Evolutionary conservation across 352 stramenopile genomes (phyloP).

Genomic region (Phytophthora cactorum): DNA sequence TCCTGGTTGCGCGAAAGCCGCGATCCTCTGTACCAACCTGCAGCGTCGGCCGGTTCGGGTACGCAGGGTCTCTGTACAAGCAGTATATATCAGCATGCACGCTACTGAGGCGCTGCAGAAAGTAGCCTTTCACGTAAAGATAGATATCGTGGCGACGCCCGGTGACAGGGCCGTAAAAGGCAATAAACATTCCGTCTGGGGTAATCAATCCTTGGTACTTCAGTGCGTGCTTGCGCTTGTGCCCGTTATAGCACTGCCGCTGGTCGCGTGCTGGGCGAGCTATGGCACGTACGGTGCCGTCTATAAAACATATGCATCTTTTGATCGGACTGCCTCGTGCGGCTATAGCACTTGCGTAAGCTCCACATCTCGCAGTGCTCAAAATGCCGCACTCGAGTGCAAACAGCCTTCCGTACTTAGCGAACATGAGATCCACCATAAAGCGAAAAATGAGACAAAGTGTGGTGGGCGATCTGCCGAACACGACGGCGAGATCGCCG

Average conservation of each 20-base stretch:
- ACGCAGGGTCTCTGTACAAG: no score
- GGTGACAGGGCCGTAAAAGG: not conserved
- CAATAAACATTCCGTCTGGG: not conserved
- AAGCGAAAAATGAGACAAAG: not conserved
- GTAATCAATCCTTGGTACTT: not conserved
- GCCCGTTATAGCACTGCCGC: not conserved
- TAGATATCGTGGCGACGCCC: not conserved
- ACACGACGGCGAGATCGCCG: not conserved
- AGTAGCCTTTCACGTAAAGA: not conserved
- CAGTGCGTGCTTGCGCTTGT: not conserved
- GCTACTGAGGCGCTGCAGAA: no score
- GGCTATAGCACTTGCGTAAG: not conserved
- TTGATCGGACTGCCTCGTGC: not conserved
- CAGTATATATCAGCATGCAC: no score
- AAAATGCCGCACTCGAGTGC: not conserved
- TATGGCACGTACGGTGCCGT: not conserved
- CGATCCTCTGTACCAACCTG: constrained; percentile 2
- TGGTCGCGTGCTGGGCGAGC: not conserved
- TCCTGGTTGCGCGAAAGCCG: not conserved
- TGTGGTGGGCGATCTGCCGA: not conserved
- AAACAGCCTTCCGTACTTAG: not conserved
- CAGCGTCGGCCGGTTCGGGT: not conserved
- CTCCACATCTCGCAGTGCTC: not conserved
- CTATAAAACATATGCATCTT: not conserved
- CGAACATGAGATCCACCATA: not conserved